Conservation (phyloP, 257 asterid genomes). For the Salvia splendens region DNA sequence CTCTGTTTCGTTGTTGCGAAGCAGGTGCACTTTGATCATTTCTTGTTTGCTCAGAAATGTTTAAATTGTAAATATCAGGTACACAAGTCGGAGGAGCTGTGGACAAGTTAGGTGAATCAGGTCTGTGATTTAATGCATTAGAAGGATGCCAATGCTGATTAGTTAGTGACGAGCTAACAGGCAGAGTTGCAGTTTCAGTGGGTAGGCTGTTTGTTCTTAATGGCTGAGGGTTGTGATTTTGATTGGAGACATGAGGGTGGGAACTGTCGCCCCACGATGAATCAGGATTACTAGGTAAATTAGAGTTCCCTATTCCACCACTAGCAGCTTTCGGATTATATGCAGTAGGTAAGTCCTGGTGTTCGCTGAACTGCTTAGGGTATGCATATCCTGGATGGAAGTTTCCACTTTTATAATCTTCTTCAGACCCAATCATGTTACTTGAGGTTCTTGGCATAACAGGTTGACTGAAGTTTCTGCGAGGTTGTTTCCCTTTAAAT, state of each 20-base stretch:
- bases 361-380: constrained; percentile 59
- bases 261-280: constrained; percentile 44
- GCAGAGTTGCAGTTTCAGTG: constrained; percentile 44
- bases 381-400: constrained; percentile 52
- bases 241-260: constrained; percentile 55
- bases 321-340: constrained; percentile 42
- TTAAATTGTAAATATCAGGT: constrained; percentile 41
- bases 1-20: constrained; percentile 36
- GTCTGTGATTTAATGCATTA: constrained; percentile 31
- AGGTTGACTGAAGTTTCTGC: constrained; percentile 57
- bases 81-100: constrained; percentile 32
- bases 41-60: constrained; percentile 38
- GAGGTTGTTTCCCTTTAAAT: constrained; percentile 61
- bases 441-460: constrained; percentile 53
- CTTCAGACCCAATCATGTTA: constrained; percentile 50
- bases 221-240: constrained; percentile 52
- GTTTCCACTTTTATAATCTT: constrained; percentile 42
- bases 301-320: constrained; percentile 47
- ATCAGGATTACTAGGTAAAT: constrained; percentile 42
- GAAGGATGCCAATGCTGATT: constrained; percentile 43
- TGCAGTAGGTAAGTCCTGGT: constrained; percentile 50
- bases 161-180: constrained; percentile 31
- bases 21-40: constrained; percentile 35
- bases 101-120: constrained; percentile 34
- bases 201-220: constrained; percentile 49